Conservation (phyloP, 176 grass and related monocot species). For the Rhynchospora pubera region DNA sequence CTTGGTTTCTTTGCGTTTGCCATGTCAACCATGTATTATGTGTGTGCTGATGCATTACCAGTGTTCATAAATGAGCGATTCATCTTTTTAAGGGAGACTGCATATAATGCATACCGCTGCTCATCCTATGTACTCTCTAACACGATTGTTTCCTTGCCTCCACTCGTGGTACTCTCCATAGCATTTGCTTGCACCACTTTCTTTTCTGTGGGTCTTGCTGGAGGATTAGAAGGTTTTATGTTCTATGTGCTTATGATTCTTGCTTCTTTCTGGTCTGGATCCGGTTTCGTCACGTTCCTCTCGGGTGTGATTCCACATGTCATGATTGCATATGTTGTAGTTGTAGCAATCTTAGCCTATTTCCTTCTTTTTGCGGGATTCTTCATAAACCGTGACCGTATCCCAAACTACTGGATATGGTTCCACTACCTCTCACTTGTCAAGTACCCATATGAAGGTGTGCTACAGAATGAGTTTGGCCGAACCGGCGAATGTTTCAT, state of each 20-base stretch:
- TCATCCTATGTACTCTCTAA: slow-evolving; percentile 93
- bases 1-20: slow-evolving; percentile 92
- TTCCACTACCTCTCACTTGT: slow-evolving; percentile 94
- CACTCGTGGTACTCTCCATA: slow-evolving; percentile 65
- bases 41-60: slow-evolving; percentile 86
- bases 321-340: slow-evolving; percentile 80
- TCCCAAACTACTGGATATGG: slow-evolving; percentile 86
- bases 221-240: slow-evolving; percentile 51
- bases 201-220: slow-evolving; percentile 78
- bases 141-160: slow-evolving; percentile 77
- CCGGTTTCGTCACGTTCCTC: slow-evolving; percentile 91
- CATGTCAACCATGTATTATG: slow-evolving; percentile 99
- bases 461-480: slow-evolving; percentile 92
- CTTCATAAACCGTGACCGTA: slow-evolving; percentile 88
- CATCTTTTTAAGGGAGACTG: slow-evolving; percentile 79
- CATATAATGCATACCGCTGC: slow-evolving; percentile 89
- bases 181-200: slow-evolving; percentile 75
- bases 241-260: slow-evolving; percentile 79
- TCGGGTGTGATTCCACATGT: slow-evolving; percentile 81
- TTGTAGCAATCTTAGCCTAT: slow-evolving; percentile 80
- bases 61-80: slow-evolving; percentile 90
- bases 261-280: slow-evolving; percentile 75
- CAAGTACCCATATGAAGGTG: slow-evolving; percentile 83
- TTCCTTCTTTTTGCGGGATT: slow-evolving; percentile 94
- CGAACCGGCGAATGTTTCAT: slow-evolving; percentile 54